Evolutionary conservation across 768 basidiomycete species (phyloP).

Genomic region (Kwoniella pini): DNA sequence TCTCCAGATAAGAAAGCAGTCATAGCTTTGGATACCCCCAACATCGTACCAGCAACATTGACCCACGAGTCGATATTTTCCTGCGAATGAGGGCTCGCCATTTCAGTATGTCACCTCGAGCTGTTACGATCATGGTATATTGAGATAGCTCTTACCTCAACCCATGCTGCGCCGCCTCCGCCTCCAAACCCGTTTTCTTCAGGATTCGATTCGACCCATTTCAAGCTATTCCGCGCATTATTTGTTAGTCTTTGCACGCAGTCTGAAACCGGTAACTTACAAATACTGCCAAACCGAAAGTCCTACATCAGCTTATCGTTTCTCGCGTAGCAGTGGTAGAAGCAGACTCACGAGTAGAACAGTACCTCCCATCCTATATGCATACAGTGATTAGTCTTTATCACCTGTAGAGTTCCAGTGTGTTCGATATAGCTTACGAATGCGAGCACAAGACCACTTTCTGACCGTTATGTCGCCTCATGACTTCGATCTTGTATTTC

Average conservation of each 20-base stretch:
- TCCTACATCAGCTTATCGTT: no score
- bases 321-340: no score
- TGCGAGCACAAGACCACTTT: conserved; percentile 70
- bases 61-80: conserved; percentile 83
- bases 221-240: conserved; percentile 62
- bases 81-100: no score
- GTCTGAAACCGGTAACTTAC: no score
- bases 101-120: no score
- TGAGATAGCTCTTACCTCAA: conserved; percentile 66
- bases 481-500: conserved; percentile 76
- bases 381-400: neutral
- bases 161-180: conserved; percentile 79
- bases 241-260: no score
- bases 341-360: conserved; percentile 41
- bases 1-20: conserved; percentile 91
- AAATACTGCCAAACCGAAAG: no score
- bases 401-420: neutral
- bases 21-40: conserved; percentile 80
- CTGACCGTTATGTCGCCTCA: conserved; percentile 69
- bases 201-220: conserved; percentile 85
- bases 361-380: conserved; percentile 52
- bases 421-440: conserved; percentile 57
- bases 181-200: conserved; percentile 64
- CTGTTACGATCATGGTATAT: no score
- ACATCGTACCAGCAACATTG: conserved; percentile 80